A percentile compares a stretch with the other conserved stretches of the same genome.
phyloP scores from a whole-genome alignment of 805 yeast species.

The Lachancea waltii region DNA sequence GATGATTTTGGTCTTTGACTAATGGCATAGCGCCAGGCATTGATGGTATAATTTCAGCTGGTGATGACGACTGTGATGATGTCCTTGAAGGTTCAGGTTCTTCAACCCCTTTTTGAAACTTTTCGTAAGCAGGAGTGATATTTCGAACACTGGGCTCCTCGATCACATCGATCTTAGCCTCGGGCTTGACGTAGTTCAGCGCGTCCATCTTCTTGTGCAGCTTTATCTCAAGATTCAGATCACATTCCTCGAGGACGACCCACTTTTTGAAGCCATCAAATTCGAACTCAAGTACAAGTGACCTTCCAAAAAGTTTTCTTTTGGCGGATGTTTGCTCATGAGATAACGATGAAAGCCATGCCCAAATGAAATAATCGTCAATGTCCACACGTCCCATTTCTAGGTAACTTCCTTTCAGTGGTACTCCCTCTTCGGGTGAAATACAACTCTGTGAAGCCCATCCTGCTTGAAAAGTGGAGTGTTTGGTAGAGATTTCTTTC shows the following conservation, averaged over 20 bases:
- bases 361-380: constrained; percentile 87
- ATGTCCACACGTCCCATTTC: constrained; percentile 47
- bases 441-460: constrained; percentile 34
- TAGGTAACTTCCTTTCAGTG: constrained; percentile 18
- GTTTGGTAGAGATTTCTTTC: constrained; percentile 36
- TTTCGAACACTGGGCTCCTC: constrained; percentile 7
- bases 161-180: background rate
- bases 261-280: constrained; percentile 71
- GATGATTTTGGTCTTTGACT: constrained; percentile 13
- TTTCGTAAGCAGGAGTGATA: constrained; percentile 23
- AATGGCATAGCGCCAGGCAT: too few species aligned
- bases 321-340: constrained; percentile 62
- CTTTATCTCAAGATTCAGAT: constrained; percentile 31
- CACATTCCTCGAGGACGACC: constrained; percentile 68
- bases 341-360: constrained; percentile 77
- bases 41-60: background rate
- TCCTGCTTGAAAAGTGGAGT: constrained; percentile 37
- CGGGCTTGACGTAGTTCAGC: constrained; percentile 11
- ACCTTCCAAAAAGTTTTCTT: constrained; percentile 70
- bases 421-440: constrained; percentile 20
- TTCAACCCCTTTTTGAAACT: constrained; percentile 16
- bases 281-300: constrained; percentile 75
- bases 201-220: constrained; percentile 20
- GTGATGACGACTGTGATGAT: background rate
- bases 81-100: background rate